Base-by-base conservation (phyloP, 305 asterid species). In the Andrographis paniculata region DNA sequence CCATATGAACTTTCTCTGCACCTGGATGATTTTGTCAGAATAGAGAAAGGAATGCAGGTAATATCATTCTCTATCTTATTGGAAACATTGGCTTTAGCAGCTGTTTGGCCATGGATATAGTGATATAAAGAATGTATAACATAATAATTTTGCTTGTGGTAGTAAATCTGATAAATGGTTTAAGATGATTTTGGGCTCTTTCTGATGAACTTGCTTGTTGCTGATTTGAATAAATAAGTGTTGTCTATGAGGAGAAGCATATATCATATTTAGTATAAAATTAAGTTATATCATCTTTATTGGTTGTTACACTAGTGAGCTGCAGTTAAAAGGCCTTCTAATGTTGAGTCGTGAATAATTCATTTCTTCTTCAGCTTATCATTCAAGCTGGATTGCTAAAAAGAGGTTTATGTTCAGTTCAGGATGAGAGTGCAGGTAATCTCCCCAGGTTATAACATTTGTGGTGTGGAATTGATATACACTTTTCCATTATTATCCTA, bases 371-470 rank as follows among this genome's bases (percentile, higher is more conserved):
- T 59, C 67, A 87, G 97, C 70, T 46, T 63, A 78, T 88, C 65
- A 74, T 79, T 55, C 97, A 77, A 75, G 92, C 94, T 51, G 97
- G 95, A 48, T 70, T 84, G 48, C 83, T 88, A 53, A 79, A 65
- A 68, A 82, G 53, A 27, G 97, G 97, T 45, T 62, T 88, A 9
- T 84, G 95, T 67, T 74, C 97, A 0, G 95, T 88, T 71, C 97
- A 88, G 69, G 97, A 88, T 66, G 97, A 84, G 78, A 88, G 95
- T 70, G 95, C 97, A 2, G 95, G 97, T 88, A 70, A 76, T 59
- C 59, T 37, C 56, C 31, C 39, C 27, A 28, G 20, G 24, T 48
- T 27, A n/a, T n/a, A 38, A 48, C 37, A 42, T 42, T 53, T 38
- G 14, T n/a, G 9, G 15, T 52, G 24, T 54, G 38, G 47, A 44